phyloP scores from a whole-genome alignment of 148 eudicot species.

The Talinum fruticosum region DNA sequence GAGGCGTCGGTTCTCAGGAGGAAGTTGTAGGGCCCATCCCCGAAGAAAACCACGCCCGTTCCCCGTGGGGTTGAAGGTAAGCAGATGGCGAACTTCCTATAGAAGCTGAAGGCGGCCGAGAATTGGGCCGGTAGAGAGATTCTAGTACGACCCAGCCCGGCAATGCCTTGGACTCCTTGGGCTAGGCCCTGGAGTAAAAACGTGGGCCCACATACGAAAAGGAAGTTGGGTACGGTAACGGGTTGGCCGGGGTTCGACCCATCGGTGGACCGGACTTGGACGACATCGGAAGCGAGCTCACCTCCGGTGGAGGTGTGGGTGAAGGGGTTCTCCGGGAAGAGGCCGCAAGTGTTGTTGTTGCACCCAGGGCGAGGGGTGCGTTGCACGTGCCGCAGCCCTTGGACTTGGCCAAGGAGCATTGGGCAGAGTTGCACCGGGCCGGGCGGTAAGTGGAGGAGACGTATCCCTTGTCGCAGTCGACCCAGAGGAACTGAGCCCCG shows the following conservation, averaged over 20 bases:
- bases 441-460: constrained; percentile 43
- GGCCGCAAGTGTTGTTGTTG: constrained; percentile 57
- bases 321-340: constrained; percentile 46
- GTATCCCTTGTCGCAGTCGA: constrained; percentile 36
- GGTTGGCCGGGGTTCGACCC: constrained; percentile 38
- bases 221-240: constrained; percentile 27
- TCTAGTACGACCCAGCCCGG: constrained; percentile 52
- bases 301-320: constrained; percentile 35
- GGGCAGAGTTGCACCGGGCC: constrained; percentile 43
- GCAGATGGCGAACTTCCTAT: constrained; percentile 55
- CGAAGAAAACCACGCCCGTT: constrained; percentile 50
- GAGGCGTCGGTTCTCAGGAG: constrained; percentile 34
- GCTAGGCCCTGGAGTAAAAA: constrained; percentile 44
- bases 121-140: constrained; percentile 49
- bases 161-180: constrained; percentile 42
- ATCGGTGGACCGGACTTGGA: constrained; percentile 45
- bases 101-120: constrained; percentile 39
- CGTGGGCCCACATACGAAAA: constrained; percentile 44
- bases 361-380: constrained; percentile 45
- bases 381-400: constrained; percentile 24
- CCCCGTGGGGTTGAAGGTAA: constrained; percentile 25
- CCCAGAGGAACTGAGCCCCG: constrained; percentile 51
- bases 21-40: constrained; percentile 47
- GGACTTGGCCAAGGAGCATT: constrained; percentile 46
- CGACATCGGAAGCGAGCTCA: constrained; percentile 39